Conservation (phyloP, 495 filamentous ascomycete genomes). For the Hypoxylon crocopeplum region DNA sequence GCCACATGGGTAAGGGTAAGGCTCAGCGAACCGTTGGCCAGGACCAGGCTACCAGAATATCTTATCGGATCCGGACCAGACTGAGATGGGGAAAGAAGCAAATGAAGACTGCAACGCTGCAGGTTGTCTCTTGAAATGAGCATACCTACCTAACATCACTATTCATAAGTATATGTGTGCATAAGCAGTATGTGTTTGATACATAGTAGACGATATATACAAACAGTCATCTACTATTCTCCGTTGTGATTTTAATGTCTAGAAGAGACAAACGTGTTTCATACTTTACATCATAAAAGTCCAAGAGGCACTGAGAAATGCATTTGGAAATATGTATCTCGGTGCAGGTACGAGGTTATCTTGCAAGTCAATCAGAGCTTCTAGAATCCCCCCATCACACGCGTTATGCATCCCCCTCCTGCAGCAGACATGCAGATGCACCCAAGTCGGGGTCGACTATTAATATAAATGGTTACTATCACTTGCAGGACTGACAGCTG, state of each 20-base stretch:
- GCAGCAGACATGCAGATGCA: slow-evolving; percentile 12
- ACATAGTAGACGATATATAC: not conserved
- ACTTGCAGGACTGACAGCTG: slow-evolving; percentile 28
- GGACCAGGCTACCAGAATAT: slow-evolving; percentile 20
- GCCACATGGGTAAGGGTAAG: slow-evolving; percentile 27
- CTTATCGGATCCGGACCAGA: slow-evolving; percentile 14
- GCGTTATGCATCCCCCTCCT: slow-evolving; percentile 17
- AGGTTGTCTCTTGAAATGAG: slow-evolving; percentile 21
- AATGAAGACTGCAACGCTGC: slow-evolving; percentile 32
- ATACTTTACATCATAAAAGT: not conserved
- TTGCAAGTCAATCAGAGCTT: too few species aligned
- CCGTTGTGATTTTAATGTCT: too few species aligned
- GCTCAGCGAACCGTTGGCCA: slow-evolving; percentile 24
- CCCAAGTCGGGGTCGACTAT: not conserved
- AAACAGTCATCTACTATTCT: not conserved
- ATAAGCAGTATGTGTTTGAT: too few species aligned
- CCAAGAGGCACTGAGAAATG: not conserved
- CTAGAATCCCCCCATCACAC: slow-evolving; percentile 20
- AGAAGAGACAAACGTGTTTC: not conserved
- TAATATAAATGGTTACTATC: slow-evolving; percentile 7
- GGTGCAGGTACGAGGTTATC: too few species aligned
- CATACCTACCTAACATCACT: not conserved
- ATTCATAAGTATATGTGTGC: slow-evolving; percentile 1
- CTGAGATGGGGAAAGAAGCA: slow-evolving; percentile 22
- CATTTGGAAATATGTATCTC: too few species aligned